Evolutionary conservation across 495 filamentous ascomycete species (phyloP).

Genomic region (Hypoxylon perforatum): DNA sequence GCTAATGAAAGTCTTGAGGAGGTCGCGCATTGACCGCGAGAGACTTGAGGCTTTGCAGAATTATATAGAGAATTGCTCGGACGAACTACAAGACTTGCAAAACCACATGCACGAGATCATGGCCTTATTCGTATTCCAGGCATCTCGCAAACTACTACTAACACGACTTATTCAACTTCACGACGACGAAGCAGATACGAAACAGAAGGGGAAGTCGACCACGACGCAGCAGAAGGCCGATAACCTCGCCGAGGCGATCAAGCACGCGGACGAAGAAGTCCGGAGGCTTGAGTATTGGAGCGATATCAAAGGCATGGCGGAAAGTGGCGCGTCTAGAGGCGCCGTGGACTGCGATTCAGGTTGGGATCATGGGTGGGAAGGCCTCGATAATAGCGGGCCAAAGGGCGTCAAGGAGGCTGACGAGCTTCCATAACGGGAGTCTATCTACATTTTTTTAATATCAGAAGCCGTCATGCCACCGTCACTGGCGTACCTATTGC

Average conservation of each 20-base stretch:
- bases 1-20: constrained; percentile 63
- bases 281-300: constrained; percentile 78
- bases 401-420: constrained; percentile 24
- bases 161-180: constrained; percentile 70
- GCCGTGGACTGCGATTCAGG: constrained; percentile 57
- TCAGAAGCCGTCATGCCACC: constrained; percentile 3
- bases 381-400: constrained; percentile 56
- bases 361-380: constrained; percentile 59
- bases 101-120: constrained; percentile 87
- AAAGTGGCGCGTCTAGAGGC: constrained; percentile 60
- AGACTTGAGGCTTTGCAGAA: constrained; percentile 82
- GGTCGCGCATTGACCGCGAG: constrained; percentile 84
- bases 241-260: constrained; percentile 66
- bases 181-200: constrained; percentile 59
- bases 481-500: constrained; percentile 1
- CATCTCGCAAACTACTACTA: constrained; percentile 81
- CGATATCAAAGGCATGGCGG: constrained; percentile 72
- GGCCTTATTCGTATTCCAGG: constrained; percentile 87
- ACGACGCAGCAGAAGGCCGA: constrained; percentile 53
- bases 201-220: constrained; percentile 42
- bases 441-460: constrained; percentile 4
- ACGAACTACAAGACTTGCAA: constrained; percentile 81
- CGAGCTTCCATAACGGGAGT: constrained; percentile 22
- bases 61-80: constrained; percentile 82
- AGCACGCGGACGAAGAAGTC: constrained; percentile 74